Percentiles rank a stretch among this genome's conserved stretches.
phyloP scores from a whole-genome alignment of 441 rosid species.

The Flueggea neowawraea region DNA sequence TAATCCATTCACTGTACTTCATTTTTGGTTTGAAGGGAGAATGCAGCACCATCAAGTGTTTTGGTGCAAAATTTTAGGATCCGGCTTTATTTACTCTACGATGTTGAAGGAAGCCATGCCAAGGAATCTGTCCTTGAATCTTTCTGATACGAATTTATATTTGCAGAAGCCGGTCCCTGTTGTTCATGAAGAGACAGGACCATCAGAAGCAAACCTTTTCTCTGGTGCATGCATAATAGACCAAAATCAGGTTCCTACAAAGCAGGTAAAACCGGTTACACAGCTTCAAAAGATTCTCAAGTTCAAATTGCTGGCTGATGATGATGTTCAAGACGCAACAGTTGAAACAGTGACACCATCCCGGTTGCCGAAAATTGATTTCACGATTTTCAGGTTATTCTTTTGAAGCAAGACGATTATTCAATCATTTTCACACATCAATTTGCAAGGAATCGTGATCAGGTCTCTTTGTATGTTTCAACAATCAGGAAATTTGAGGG shows the following conservation, averaged over 20 bases:
- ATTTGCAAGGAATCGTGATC: too few relatives aligned
- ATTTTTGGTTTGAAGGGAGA: too few relatives aligned
- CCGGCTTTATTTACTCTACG: not conserved
- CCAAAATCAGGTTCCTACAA: slow-evolving; percentile 37
- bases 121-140: not conserved
- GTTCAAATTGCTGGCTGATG: slow-evolving; percentile 43
- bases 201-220: slow-evolving; percentile 48
- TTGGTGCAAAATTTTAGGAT: not conserved
- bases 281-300: slow-evolving; percentile 57
- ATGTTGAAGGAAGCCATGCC: not conserved
- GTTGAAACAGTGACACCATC: not conserved
- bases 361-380: not conserved
- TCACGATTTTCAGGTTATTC: not conserved
- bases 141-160: not conserved
- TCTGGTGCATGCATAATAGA: slow-evolving; percentile 37
- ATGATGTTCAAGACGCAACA: slow-evolving; percentile 25
- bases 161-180: slow-evolving; percentile 36
- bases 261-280: slow-evolving; percentile 60
- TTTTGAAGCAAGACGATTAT: too few relatives aligned
- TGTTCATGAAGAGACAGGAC: slow-evolving; percentile 44
- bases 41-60: not conserved
- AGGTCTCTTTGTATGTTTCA: too few relatives aligned
- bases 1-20: too few relatives aligned
- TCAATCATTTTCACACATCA: too few relatives aligned
- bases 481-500: too few relatives aligned